These are phyloP conservation scores for Xylaria cubensis DNA, from an alignment of 495 filamentous ascomycete genomes.

Conservation along the genomic window DNA sequence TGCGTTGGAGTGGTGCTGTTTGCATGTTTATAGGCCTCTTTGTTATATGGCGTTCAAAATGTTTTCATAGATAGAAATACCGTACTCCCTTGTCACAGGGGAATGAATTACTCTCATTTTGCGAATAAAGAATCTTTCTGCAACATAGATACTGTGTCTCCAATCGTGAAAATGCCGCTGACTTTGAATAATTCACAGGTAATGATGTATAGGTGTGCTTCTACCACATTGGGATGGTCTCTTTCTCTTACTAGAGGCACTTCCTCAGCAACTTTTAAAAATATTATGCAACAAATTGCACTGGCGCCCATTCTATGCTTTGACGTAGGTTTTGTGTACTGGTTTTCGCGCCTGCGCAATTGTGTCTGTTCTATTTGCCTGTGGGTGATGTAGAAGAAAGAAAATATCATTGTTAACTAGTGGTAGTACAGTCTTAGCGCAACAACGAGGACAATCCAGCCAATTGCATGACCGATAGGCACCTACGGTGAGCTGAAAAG, in stretches of 20 bases:
- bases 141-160: not conserved
- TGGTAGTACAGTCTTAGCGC: no score
- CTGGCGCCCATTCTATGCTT: not conserved
- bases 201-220: not conserved
- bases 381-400: no score
- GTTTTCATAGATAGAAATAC: not conserved
- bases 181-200: not conserved
- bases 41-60: not conserved
- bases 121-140: not conserved
- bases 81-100: not conserved
- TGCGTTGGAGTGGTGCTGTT: not conserved
- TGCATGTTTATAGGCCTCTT: not conserved
- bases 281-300: not conserved
- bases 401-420: no score
- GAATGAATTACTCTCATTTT: not conserved
- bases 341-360: not conserved
- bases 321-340: not conserved
- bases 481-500: slow-evolving; percentile 1
- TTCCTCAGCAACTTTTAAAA: not conserved
- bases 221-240: not conserved
- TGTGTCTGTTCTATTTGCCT: no score
- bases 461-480: not conserved
- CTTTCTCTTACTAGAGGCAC: not conserved
- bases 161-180: not conserved
- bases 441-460: not conserved